Evolutionary conservation across 352 stramenopile species (phyloP).

Genomic region (Pythium phragmitis): DNA sequence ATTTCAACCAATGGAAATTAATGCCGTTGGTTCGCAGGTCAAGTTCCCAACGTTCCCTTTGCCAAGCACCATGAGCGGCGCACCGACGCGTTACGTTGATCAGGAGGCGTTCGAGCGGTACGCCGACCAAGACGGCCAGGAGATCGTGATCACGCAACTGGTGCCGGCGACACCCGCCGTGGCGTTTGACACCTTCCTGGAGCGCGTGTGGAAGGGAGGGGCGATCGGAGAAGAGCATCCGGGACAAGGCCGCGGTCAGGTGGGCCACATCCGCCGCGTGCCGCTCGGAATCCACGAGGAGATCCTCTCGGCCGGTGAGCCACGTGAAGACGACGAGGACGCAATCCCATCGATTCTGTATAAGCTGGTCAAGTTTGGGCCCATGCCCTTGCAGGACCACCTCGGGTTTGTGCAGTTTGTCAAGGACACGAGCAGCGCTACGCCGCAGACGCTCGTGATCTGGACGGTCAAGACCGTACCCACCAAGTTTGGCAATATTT

Average conservation of each 20-base stretch:
- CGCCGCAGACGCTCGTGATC: conserved; percentile 42
- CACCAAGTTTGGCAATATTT: conserved; percentile 42
- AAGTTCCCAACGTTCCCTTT: neutral
- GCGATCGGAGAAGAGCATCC: conserved; percentile 38
- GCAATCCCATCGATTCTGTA: conserved; percentile 55
- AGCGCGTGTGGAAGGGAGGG: conserved; percentile 42
- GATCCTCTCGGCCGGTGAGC: conserved; percentile 57
- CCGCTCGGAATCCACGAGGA: conserved; percentile 60
- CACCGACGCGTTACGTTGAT: conserved; percentile 41
- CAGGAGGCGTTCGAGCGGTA: conserved; percentile 41
- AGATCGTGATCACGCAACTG: conserved; percentile 58
- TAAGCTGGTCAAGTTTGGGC: conserved; percentile 43
- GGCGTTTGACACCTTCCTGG: conserved; percentile 67
- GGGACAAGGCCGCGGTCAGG: conserved; percentile 48
- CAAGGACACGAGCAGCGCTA: conserved; percentile 30
- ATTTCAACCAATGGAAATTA: too few species aligned
- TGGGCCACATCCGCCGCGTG: conserved; percentile 48
- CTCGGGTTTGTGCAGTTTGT: conserved; percentile 64
- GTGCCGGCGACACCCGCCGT: conserved; percentile 41
- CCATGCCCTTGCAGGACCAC: conserved; percentile 44
- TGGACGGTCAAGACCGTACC: conserved; percentile 65
- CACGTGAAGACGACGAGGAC: conserved; percentile 29
- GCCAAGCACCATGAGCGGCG: conserved; percentile 1
- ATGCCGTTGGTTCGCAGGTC: neutral
- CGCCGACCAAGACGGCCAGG: conserved; percentile 47